Conservation (phyloP, 1,139 yeast species). For the Meyerozyma sp. region DNA sequence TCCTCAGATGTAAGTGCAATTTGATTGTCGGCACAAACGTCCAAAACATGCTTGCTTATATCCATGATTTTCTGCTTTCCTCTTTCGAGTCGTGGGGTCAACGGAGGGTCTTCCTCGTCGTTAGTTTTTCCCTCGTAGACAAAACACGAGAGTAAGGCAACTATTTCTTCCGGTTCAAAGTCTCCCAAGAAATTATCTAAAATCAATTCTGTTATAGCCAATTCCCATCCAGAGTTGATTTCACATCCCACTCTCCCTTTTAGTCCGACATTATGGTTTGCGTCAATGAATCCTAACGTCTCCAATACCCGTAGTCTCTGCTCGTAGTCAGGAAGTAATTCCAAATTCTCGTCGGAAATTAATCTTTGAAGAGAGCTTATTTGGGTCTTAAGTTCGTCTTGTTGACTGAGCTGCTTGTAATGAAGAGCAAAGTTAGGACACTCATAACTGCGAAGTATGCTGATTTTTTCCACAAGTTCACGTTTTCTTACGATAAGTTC, state of each 20-base stretch:
- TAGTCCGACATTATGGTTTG: conserved; percentile 66
- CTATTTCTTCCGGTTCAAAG: conserved; percentile 93
- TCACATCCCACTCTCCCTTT: conserved; percentile 90
- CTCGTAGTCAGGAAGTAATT: conserved; percentile 87
- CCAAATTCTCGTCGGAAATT: conserved; percentile 83
- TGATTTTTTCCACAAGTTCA: conserved; percentile 24
- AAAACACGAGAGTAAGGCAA: conserved; percentile 84
- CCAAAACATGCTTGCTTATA: conserved; percentile 60
- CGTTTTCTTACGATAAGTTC: conserved; percentile 46
- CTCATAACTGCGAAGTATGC: conserved; percentile 21
- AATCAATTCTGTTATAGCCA: conserved; percentile 81
- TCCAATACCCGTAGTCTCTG: conserved; percentile 77
- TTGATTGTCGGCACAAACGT: conserved; percentile 61
- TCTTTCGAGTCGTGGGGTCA: conserved; percentile 78
- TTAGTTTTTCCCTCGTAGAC: conserved; percentile 84
- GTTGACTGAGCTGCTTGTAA: conserved; percentile 43
- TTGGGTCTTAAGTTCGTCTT: conserved; percentile 41
- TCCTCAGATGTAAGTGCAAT: conserved; percentile 81
- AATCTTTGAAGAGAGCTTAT: conserved; percentile 54
- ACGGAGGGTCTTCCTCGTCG: conserved; percentile 51
- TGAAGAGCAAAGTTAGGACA: conserved; percentile 45
- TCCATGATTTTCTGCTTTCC: conserved; percentile 70
- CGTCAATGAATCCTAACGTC: conserved; percentile 72
- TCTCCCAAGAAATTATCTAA: conserved; percentile 89
- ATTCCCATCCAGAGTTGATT: conserved; percentile 85